Conservation (phyloP, 345 rosid species). For the Aquilaria malaccensis region DNA sequence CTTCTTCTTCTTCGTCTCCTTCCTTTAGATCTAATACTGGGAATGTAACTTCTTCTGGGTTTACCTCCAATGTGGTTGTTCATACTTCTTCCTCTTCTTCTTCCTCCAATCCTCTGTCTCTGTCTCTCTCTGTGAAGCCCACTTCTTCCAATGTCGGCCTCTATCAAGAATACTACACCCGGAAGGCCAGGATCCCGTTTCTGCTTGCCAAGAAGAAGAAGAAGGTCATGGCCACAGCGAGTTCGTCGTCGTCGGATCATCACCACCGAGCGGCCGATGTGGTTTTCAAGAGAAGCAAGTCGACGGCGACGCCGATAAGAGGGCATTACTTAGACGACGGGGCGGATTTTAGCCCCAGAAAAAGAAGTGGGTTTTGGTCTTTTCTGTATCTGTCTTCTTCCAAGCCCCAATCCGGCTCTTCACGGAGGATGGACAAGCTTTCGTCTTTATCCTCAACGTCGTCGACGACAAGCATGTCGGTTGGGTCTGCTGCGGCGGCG, state of each 20-base stretch:
- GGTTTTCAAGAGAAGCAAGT: slow-evolving; percentile 78
- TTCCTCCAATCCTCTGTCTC: slow-evolving; percentile 29
- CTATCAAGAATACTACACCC: slow-evolving; percentile 23
- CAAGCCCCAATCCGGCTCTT: slow-evolving; percentile 8
- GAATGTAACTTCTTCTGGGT: slow-evolving; percentile 4
- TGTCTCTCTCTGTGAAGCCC: slow-evolving; percentile 36
- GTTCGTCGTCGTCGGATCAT: slow-evolving; percentile 33
- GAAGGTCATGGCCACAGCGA: slow-evolving; percentile 34
- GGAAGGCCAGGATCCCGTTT: slow-evolving; percentile 55
- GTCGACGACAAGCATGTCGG: slow-evolving; percentile 4
- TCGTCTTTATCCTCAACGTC: slow-evolving; percentile 14
- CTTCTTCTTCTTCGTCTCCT: slow-evolving; percentile 63
- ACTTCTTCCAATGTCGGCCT: slow-evolving; percentile 11
- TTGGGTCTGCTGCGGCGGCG: not conserved
- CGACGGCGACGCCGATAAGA: slow-evolving; percentile 42
- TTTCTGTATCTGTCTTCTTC: slow-evolving; percentile 59
- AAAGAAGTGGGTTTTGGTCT: slow-evolving; percentile 79
- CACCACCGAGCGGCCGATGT: slow-evolving; percentile 19
- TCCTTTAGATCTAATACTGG: slow-evolving; percentile 77
- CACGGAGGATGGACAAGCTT: slow-evolving; percentile 29
- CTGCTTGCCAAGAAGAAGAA: slow-evolving; percentile 74
- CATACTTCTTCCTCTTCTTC: slow-evolving; percentile 12
- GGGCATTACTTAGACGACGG: slow-evolving; percentile 35
- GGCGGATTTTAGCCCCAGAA: slow-evolving; percentile 54
- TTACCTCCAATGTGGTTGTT: slow-evolving; percentile 10